Evolutionary conservation across 306 rosid species (phyloP).

Genomic region (Lupinus albus): DNA sequence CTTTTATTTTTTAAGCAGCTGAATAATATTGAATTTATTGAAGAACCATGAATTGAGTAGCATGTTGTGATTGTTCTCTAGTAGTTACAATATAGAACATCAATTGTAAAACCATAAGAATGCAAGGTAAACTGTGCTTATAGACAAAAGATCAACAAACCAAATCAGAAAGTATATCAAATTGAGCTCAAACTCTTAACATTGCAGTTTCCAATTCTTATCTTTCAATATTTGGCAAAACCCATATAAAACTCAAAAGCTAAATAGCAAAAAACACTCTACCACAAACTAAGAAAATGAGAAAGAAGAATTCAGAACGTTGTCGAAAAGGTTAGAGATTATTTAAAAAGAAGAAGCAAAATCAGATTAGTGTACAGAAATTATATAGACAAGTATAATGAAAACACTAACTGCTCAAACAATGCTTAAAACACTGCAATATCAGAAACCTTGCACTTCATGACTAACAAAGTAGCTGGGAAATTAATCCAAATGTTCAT

Average conservation of each 20-base stretch:
- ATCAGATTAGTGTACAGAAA: slow-evolving; percentile 10
- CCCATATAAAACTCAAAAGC: slow-evolving; percentile 6
- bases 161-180: background rate
- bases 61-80: background rate
- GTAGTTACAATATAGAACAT: slow-evolving; percentile 2
- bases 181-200: slow-evolving; percentile 2
- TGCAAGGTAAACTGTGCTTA: background rate
- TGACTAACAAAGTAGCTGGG: too few species aligned
- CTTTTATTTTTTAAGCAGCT: too few species aligned
- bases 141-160: too few species aligned
- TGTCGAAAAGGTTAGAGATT: background rate
- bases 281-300: background rate
- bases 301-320: background rate
- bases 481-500: too few species aligned
- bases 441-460: too few species aligned
- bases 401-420: too few species aligned
- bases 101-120: slow-evolving; percentile 7
- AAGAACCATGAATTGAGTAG: background rate
- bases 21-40: background rate
- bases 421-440: too few species aligned
- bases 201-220: background rate
- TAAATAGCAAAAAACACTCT: background rate
- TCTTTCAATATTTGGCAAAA: background rate
- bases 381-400: background rate
- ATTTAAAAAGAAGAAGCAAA: background rate